These are phyloP conservation scores for rapeseed (Brassica napus) DNA, from an alignment of 345 rosid species.

Conservation along the genomic window DNA sequence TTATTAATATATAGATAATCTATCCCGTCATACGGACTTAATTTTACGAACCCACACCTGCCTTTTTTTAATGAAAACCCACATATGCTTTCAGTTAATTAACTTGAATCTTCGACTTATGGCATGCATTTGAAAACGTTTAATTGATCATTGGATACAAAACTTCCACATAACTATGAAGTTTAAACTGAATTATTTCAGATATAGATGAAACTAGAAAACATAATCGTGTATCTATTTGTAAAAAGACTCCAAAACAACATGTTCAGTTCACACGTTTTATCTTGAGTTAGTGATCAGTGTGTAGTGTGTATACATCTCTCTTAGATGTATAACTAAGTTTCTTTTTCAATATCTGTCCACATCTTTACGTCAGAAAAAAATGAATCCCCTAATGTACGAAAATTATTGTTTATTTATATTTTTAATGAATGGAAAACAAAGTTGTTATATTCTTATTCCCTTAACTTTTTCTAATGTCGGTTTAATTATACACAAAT, in stretches of 20 bases:
- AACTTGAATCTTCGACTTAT: not conserved
- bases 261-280: constrained; percentile 1
- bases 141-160: not conserved
- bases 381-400: not conserved
- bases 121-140: not conserved
- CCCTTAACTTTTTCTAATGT: constrained; percentile 17
- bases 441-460: not conserved
- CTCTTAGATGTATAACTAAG: not conserved
- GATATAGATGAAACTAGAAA: not conserved
- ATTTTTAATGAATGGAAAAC: not conserved
- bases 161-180: not conserved
- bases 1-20: not conserved
- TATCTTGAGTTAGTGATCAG: not conserved
- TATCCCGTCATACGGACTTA: not conserved
- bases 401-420: not conserved
- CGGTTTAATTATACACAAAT: constrained; percentile 10
- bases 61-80: too few relatives aligned
- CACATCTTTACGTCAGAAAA: not conserved
- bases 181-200: not conserved
- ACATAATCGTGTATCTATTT: not conserved
- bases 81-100: not conserved
- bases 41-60: not conserved
- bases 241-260: constrained; percentile 2
- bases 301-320: constrained; percentile 1
- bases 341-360: constrained; percentile 1